Base-by-base conservation (phyloP, 345 rosid genomes). In the Camelina sativa region DNA sequence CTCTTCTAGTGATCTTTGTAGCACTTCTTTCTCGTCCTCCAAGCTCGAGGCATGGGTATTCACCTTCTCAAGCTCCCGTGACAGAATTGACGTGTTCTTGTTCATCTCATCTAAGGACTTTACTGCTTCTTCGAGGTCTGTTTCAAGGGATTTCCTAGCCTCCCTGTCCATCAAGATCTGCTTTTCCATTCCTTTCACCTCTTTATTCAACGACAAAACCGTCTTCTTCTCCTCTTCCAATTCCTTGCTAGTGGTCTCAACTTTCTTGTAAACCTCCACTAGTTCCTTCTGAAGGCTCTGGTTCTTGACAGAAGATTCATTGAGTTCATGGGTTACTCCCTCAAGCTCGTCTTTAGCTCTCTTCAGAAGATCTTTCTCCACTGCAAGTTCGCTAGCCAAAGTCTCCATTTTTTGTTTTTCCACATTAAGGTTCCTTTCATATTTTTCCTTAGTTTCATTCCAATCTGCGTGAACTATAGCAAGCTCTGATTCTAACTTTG, bases 51-150 rank as follows among this genome's bases (percentile, higher is more conserved):
- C 84, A 75, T 72, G 71, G 32, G 86, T 81, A 72, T 83, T 87
- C 4, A 92, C 81, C 65, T 38, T 85, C 77, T 90, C 91, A 55
- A 95, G 85, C 58, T 89, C 91, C 47, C 57, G 77, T 34, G 97
- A 86, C 67, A 95, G 86, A 30, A 72, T 70, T 10, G 88, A 38
- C 11, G 89, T 83, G 67, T 90, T 92, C 65, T 73, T 80, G 83
- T 85, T 95, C 90, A 90, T 87, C 82, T 87, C 91, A 73, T 86
- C 97, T 1, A 95, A 89, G 40, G 97, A 92, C 83, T 82, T 92
- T 0, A 91, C 90, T 51, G 99, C 92, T 75, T 90, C 97, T 82
- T 95, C 96, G 60, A 95, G 71, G 71, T 87, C 93, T 28, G 75
- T 69, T 86, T 89, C 93, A 51, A 95, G 89, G 17, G 90, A 83